Base-by-base conservation (phyloP, 2,329 filamentous ascomycete genomes). In the Neofusicoccum kwambonambiense region DNA sequence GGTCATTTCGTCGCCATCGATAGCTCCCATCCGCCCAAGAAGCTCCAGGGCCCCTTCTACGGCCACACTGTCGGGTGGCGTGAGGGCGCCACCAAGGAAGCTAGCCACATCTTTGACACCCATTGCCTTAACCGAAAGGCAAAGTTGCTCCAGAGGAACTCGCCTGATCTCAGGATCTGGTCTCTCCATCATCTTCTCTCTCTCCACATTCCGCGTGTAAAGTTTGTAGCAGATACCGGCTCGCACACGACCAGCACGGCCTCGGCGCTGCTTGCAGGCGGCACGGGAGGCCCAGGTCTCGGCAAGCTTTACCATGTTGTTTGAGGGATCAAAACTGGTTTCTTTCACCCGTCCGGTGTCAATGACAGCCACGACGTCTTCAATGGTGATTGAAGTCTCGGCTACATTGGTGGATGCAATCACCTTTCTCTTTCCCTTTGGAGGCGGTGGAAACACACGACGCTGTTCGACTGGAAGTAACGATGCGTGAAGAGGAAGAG, bases 331-430 rank as follows among this genome's bases (percentile, higher is more conserved):
- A 71, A 93, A 98, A 74, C 91, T 94, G 0, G 93, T 99, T 77
- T 99, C 94, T 74, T 99, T 99, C 66, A 99, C 95, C 62, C 92
- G 89, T 34, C 95, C 95, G 11, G 90, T 95, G 75, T 99, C 95
- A 68, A 99, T 94, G 51, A 99, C 95, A 2, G 92, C 94, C 2
- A 98, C 91, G 62, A 99, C 91, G 74, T 99, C 95, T 74, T 97
- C 93, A 66, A 99, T 99, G 0, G 95, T 99, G 75, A 99, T 98
- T 2, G 95, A 98, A 0, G 95, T 99, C 76, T 99, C 95, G 1
- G 95, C 95, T 2, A 99, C 94, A 72, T 99, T 99, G 50, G 95
- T 99, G 0, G 95, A 92, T 6, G 94, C 91, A 39, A 99, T 91
- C 12, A 99, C 87, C 78, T 99, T 99, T 41, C 95, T 86, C 78